These are phyloP conservation scores for Diddensiella caesifluorescens DNA, from an alignment of 805 yeast species.

Conservation along the genomic window DNA sequence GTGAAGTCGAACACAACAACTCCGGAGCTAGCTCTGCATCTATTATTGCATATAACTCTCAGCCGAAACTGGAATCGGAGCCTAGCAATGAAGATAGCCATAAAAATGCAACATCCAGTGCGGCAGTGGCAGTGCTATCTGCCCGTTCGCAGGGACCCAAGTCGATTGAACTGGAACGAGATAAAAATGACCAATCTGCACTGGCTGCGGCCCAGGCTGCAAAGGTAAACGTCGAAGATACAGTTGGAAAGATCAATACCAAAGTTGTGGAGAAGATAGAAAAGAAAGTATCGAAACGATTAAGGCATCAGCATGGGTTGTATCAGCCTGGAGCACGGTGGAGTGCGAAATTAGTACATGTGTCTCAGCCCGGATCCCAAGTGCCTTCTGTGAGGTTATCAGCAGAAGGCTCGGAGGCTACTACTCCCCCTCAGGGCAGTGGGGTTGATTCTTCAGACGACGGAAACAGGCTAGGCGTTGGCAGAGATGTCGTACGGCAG, in stretches of 20 bases:
- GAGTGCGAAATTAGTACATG: conserved; percentile 5
- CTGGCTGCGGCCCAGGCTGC: conserved; percentile 23
- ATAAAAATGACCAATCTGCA: conserved; percentile 16
- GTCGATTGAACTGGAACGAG: too few relatives aligned
- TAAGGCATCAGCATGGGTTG: not conserved
- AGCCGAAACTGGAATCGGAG: not conserved
- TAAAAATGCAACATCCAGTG: too few relatives aligned
- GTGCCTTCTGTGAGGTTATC: not conserved
- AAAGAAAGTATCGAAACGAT: conserved; percentile 3
- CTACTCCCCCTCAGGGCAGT: not conserved
- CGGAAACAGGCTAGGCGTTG: not conserved
- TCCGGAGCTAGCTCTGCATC: not conserved
- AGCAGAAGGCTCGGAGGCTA: not conserved
- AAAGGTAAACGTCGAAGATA: conserved; percentile 15
- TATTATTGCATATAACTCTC: conserved; percentile 2
- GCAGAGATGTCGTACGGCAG: too few relatives aligned
- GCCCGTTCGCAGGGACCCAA: too few relatives aligned
- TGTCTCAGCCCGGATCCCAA: not conserved
- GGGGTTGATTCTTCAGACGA: not conserved
- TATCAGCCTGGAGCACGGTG: conserved; percentile 19
- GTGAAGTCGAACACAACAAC: conserved; percentile 1
- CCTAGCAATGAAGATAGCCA: too few relatives aligned
- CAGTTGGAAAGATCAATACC: conserved; percentile 17
- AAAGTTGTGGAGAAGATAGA: conserved; percentile 7
- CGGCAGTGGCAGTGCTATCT: too few relatives aligned